phyloP scores from a whole-genome alignment of 1,139 yeast species.

The Scheffersomyces segobiensis region DNA sequence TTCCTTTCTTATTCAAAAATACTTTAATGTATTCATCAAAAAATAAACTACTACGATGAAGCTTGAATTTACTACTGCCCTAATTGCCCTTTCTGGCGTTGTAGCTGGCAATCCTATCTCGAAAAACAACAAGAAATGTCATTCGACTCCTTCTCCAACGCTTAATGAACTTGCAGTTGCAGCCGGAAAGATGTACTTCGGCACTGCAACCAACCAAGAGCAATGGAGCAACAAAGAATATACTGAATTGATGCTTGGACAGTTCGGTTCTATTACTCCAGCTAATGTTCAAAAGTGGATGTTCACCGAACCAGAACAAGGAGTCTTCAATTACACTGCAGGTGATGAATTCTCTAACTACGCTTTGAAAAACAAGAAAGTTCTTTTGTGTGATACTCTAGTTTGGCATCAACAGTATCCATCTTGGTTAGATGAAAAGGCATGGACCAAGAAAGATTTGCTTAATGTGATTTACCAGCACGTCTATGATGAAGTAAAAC shows the following conservation, averaged over 20 bases:
- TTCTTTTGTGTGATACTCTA: neutral
- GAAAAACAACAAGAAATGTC: neutral
- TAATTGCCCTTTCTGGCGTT: neutral
- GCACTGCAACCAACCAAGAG: neutral
- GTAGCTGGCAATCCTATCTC: neutral
- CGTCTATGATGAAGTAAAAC: neutral
- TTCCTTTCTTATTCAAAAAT: neutral
- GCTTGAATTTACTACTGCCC: neutral
- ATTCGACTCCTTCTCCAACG: neutral
- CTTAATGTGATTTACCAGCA: neutral
- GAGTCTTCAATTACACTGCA: neutral
- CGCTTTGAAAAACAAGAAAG: neutral
- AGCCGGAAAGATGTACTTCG: neutral
- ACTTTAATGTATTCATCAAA: neutral
- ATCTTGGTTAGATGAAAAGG: neutral
- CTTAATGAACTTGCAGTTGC: neutral
- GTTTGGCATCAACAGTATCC: conserved; percentile 1
- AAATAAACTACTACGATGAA: neutral
- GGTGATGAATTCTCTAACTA: neutral
- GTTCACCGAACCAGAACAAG: neutral
- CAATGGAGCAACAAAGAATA: neutral
- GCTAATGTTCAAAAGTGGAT: conserved; percentile 1
- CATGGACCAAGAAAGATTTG: neutral
- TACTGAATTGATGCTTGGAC: neutral
- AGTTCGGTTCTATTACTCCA: neutral